Conservation (phyloP, 164 flowering plant genomes). For the Nymphaea thermarum region DNA sequence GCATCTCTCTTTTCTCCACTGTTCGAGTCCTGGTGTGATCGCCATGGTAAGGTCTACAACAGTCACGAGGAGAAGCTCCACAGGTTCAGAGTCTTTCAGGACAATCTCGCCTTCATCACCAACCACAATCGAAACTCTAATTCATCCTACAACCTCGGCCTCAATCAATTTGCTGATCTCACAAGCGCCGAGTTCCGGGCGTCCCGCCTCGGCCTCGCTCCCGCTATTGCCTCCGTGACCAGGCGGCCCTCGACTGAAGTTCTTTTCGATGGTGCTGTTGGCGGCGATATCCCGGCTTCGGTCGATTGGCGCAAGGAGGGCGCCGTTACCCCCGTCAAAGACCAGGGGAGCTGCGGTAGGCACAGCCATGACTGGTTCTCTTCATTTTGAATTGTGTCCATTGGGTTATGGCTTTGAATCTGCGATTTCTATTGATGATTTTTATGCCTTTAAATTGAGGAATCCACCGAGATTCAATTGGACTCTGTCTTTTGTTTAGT, state of each 20-base stretch:
- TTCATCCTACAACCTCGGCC: constrained; percentile 49
- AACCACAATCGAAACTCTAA: constrained; percentile 37
- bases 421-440: too few species aligned
- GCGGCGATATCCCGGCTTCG: constrained; percentile 35
- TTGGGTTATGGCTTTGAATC: too few species aligned
- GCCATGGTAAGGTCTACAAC: constrained; percentile 50
- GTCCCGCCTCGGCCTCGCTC: constrained; percentile 44
- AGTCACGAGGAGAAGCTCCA: constrained; percentile 40
- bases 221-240: neutral
- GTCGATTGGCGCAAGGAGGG: constrained; percentile 94
- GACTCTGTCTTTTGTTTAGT: too few species aligned
- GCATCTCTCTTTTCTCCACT: constrained; percentile 26
- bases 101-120: constrained; percentile 46
- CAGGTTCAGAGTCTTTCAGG: constrained; percentile 50
- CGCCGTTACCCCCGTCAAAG: constrained; percentile 79
- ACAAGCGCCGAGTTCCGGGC: constrained; percentile 74
- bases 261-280: neutral
- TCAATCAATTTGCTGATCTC: constrained; percentile 82
- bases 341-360: constrained; percentile 86
- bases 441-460: too few species aligned
- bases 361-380: neutral
- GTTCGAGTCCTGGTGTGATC: constrained; percentile 57
- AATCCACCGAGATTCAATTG: too few species aligned
- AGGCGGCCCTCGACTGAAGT: neutral
- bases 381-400: neutral